Base-by-base conservation (phyloP, 2,329 filamentous ascomycete genomes). In the Penicillium sp. region DNA sequence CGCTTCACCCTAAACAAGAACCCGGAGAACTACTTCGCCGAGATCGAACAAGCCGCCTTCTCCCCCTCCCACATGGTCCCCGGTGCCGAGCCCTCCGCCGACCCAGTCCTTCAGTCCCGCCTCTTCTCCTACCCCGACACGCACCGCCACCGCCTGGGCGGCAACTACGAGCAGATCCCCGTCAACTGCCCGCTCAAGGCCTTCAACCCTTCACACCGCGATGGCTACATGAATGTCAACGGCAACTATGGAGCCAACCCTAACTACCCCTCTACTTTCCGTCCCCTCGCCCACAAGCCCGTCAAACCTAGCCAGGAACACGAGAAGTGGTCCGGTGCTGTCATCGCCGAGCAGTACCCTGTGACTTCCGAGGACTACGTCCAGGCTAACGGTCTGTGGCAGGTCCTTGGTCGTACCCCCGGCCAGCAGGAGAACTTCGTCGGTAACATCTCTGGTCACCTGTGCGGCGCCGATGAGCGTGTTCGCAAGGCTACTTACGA, bases 41-140 rank as follows among this genome's bases (percentile, higher is more conserved):
- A 91, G 67, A 87, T 89, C 50, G 87, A 90, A 76, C 87, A 89
- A 70, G 81, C 84, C 19, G 85, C 86, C 2, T 90, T 89, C 80
- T 86, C 82, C 59, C 87, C 88, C 40, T 81, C 85, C 7, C 86
- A 89, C 69, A 74, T 89, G 72, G 81, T 85, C 4, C 86, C 87
- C 4, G 87, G 87, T 53, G 84, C 88, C 56, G 87, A 89, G 73
- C 84, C 86, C 15, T 88, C 86, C 10, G 86, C 86, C 62, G 88
- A 90, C 65, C 87, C 87, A 1, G 86, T 90, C 38, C 78, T 90
- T 3, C 87, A 90, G 73, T 84, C 83, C 40, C 85, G 87, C 56
- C 80, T 89, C 41, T 89, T 89, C 79, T 89, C 86, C 1, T 89
- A 89, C 75, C 84, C 86, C 12, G 87, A 90, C 68, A 86, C 86